phyloP scores from a whole-genome alignment of 768 basidiomycete species.

The Asterophora parasitica region DNA sequence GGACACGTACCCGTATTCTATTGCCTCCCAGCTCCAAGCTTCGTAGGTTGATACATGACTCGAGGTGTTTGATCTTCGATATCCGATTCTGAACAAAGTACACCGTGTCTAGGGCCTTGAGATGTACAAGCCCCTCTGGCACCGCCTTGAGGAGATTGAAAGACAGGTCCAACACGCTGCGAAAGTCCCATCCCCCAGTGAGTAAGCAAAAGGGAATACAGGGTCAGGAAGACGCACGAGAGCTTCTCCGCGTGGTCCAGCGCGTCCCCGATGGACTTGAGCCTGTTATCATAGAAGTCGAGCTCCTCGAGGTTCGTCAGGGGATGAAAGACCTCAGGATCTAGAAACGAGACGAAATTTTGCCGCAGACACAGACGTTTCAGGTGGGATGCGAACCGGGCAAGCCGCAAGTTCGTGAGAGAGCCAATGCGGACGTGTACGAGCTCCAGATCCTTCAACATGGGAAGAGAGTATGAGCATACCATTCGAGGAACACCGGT shows the following conservation, averaged over 20 bases:
- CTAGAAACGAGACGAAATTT: constrained; percentile 71
- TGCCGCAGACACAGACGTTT: constrained; percentile 81
- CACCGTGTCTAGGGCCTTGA: constrained; percentile 64
- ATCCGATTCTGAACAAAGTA: constrained; percentile 99
- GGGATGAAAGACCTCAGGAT: constrained; percentile 64
- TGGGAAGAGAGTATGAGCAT: constrained; percentile 3
- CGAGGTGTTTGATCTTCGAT: constrained; percentile 66
- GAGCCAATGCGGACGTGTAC: constrained; percentile 74
- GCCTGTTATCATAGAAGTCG: constrained; percentile 94
- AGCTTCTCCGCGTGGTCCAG: constrained; percentile 53
- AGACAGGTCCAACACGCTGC: constrained; percentile 83
- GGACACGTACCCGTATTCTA: constrained; percentile 67
- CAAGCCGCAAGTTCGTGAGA: constrained; percentile 60
- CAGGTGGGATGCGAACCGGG: constrained; percentile 66
- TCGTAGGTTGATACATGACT: constrained; percentile 49
- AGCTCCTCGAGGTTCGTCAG: constrained; percentile 77
- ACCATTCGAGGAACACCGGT: background rate
- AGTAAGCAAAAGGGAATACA: constrained; percentile 3
- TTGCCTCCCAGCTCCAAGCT: constrained; percentile 95
- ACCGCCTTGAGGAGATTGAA: constrained; percentile 84
- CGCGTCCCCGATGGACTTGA: constrained; percentile 69
- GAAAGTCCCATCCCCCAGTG: no score
- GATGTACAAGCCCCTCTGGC: constrained; percentile 54
- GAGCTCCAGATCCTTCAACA: constrained; percentile 75
- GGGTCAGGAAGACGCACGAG: constrained; percentile 37